These are phyloP conservation scores for Suhomyces kilbournensis DNA, from an alignment of 805 yeast species.

Conservation along the genomic window DNA sequence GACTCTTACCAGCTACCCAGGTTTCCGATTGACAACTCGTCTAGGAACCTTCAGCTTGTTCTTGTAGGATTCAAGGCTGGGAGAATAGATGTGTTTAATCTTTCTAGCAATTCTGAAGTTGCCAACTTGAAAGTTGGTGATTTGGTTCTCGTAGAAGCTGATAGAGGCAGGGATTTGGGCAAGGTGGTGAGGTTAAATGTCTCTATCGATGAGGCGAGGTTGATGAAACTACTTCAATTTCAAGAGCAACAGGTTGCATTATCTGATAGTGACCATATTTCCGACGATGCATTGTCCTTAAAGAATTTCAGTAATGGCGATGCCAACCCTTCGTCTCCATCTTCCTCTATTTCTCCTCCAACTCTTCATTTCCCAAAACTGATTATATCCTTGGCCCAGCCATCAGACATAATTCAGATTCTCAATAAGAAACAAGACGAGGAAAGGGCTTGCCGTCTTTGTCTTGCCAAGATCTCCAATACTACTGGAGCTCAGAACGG, in stretches of 20 bases:
- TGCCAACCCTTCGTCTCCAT: conserved; percentile 4
- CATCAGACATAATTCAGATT: conserved; percentile 58
- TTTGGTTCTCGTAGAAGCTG: conserved; percentile 80
- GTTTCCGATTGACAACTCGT: conserved; percentile 19
- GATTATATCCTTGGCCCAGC: conserved; percentile 59
- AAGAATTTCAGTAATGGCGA: conserved; percentile 11
- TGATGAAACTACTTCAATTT: conserved; percentile 61
- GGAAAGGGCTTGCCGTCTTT: conserved; percentile 60
- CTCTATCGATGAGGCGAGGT: conserved; percentile 62
- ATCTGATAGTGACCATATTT: conserved; percentile 23
- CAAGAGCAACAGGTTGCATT: conserved; percentile 71
- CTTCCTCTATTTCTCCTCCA: conserved; percentile 35
- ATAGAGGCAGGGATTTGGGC: conserved; percentile 77
- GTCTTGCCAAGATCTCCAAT: conserved; percentile 55
- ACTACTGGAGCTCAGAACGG: conserved; percentile 16
- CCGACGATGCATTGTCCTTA: conserved; percentile 23
- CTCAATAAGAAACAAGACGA: conserved; percentile 63
- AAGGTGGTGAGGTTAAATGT: conserved; percentile 57
- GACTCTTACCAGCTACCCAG: conserved; percentile 33
- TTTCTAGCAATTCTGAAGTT: conserved; percentile 35
- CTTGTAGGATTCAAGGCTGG: conserved; percentile 77
- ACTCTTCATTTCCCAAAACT: conserved; percentile 64
- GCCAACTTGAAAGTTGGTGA: conserved; percentile 49
- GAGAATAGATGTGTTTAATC: conserved; percentile 71
- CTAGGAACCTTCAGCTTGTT: conserved; percentile 43